These are phyloP conservation scores for Zygoascus hellenicus DNA, from an alignment of 1,139 yeast species.

Conservation along the genomic window DNA sequence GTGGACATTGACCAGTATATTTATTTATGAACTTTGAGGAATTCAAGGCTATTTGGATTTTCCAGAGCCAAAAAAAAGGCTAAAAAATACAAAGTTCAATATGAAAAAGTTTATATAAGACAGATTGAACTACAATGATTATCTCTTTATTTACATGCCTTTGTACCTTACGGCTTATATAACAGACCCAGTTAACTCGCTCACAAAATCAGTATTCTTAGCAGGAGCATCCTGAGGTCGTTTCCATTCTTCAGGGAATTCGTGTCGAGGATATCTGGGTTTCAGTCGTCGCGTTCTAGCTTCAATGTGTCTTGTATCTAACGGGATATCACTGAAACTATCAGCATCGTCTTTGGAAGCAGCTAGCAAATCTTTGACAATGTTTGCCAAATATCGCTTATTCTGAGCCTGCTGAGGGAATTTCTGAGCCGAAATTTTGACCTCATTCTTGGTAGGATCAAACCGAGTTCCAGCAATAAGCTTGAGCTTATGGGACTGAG, in stretches of 20 bases:
- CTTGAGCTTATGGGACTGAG: conserved; percentile 66
- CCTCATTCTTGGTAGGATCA: conserved; percentile 51
- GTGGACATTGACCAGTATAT: no score
- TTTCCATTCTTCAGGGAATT: conserved; percentile 82
- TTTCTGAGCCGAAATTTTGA: conserved; percentile 58
- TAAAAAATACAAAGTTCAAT: no score
- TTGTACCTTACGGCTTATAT: no score
- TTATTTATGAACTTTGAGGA: no score
- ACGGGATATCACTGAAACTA: conserved; percentile 66
- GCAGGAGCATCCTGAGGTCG: conserved; percentile 45
- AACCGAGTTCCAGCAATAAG: conserved; percentile 76
- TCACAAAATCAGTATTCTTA: conserved; percentile 10
- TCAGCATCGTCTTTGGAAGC: conserved; percentile 67
- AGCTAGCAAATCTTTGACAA: conserved; percentile 52
- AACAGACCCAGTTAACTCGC: conserved; percentile 6
- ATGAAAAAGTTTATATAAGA: no score
- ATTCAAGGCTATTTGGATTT: no score
- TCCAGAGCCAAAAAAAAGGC: no score
- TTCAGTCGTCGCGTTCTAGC: conserved; percentile 40
- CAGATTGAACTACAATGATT: no score
- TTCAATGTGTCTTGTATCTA: conserved; percentile 66
- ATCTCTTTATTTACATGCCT: no score
- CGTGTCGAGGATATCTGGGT: conserved; percentile 28
- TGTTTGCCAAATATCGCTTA: conserved; percentile 63
- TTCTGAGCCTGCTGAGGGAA: conserved; percentile 81